Percentiles rank a stretch among this genome's conserved stretches.
These are phyloP conservation scores for Phaseolus lunatus DNA, from an alignment of 306 rosid species.

Conservation along the genomic window DNA sequence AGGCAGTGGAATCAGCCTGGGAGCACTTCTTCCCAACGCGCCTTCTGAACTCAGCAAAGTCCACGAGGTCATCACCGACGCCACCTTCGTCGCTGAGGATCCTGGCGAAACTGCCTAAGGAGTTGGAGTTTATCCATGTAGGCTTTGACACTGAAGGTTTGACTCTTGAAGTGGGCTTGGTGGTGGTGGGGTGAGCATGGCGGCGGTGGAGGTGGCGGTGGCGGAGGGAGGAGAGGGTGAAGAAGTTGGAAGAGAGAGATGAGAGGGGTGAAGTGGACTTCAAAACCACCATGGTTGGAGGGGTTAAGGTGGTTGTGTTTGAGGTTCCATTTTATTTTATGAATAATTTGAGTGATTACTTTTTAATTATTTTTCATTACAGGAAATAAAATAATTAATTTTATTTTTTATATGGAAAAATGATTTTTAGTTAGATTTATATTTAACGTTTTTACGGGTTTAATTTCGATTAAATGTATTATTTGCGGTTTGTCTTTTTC, in stretches of 20 bases:
- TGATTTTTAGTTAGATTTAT: too few species aligned
- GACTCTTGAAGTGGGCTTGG: constrained; percentile 6
- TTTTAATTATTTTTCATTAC: too few species aligned
- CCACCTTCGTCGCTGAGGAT: constrained; percentile 91
- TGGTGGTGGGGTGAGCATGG: constrained; percentile 49
- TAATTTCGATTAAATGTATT: too few species aligned
- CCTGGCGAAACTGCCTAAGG: constrained; percentile 69
- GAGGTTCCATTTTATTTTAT: neutral
- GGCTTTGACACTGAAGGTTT: constrained; percentile 56
- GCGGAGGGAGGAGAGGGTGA: constrained; percentile 37
- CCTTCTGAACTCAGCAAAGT: constrained; percentile 89
- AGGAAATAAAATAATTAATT: too few species aligned
- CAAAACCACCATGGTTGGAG: constrained; percentile 24
- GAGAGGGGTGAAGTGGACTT: constrained; percentile 40
- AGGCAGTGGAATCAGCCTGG: constrained; percentile 68
- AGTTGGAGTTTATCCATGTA: constrained; percentile 81
- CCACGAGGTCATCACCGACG: constrained; percentile 76
- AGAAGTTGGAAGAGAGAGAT: neutral
- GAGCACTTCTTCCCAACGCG: constrained; percentile 85
- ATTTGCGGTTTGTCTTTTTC: too few species aligned
- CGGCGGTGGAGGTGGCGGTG: constrained; percentile 52
- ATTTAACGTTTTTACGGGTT: too few species aligned
- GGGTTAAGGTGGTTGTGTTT: constrained; percentile 17
- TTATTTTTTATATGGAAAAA: too few species aligned
- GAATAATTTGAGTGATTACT: too few species aligned